Conservation (phyloP, 2,329 filamentous ascomycete genomes). For the Fusarium clavum region DNA sequence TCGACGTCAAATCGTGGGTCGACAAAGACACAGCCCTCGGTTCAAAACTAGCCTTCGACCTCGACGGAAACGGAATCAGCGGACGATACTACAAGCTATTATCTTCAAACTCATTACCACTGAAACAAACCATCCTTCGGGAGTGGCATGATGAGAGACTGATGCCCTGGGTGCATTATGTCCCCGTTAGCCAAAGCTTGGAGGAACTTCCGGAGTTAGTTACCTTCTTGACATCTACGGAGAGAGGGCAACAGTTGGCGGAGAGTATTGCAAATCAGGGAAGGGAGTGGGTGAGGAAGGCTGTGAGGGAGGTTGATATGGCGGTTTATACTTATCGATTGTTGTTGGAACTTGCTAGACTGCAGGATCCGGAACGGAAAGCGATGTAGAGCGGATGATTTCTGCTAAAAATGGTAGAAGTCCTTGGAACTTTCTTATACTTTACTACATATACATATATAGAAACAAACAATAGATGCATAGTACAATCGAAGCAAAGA, state of each 20-base stretch:
- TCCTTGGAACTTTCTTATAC: not conserved
- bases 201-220: constrained; percentile 65
- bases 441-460: not conserved
- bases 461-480: not conserved
- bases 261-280: constrained; percentile 65
- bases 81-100: constrained; percentile 65
- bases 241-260: constrained; percentile 61
- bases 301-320: constrained; percentile 69
- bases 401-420: not conserved
- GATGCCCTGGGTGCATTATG: constrained; percentile 67
- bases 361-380: constrained; percentile 51
- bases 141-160: constrained; percentile 71
- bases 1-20: constrained; percentile 49
- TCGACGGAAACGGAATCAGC: constrained; percentile 68
- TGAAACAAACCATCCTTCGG: constrained; percentile 65
- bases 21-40: constrained; percentile 52
- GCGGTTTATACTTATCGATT: constrained; percentile 70
- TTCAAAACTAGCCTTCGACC: constrained; percentile 60
- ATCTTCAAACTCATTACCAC: constrained; percentile 57
- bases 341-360: constrained; percentile 65
- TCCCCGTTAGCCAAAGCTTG: constrained; percentile 63
- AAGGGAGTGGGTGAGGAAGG: constrained; percentile 64
- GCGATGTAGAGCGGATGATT: not conserved
- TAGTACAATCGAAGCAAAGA: not conserved
- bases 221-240: constrained; percentile 57